Evolutionary conservation across 2,329 filamentous ascomycete genomes (phyloP).

Genomic region (Fusarium coicis): DNA sequence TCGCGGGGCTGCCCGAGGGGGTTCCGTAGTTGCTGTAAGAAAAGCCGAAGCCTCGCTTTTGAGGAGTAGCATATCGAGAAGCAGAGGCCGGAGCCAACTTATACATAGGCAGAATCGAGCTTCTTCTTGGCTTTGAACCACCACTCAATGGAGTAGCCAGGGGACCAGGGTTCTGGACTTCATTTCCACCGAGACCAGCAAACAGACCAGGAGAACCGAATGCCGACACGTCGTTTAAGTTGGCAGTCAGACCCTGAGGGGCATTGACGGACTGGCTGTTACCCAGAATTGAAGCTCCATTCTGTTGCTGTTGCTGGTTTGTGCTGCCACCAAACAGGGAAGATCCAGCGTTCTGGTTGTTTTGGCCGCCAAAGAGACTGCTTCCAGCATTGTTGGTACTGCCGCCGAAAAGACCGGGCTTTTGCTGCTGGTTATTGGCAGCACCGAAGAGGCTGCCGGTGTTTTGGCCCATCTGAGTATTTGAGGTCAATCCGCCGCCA

Average conservation of each 20-base stretch:
- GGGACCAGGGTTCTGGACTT: slow-evolving; percentile 80
- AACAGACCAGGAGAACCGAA: slow-evolving; percentile 93
- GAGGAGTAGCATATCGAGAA: slow-evolving; percentile 83
- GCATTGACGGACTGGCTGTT: slow-evolving; percentile 60
- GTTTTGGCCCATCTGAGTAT: slow-evolving; percentile 52
- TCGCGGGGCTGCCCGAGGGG: slow-evolving; percentile 75
- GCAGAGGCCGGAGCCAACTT: slow-evolving; percentile 86
- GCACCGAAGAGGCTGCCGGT: slow-evolving; percentile 62
- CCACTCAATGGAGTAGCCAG: slow-evolving; percentile 89
- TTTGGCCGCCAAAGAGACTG: slow-evolving; percentile 65
- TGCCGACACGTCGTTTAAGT: slow-evolving; percentile 84
- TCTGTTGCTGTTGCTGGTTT: slow-evolving; percentile 62
- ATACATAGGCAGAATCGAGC: slow-evolving; percentile 84
- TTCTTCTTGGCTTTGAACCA: slow-evolving; percentile 79
- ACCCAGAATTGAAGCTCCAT: slow-evolving; percentile 69
- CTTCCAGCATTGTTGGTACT: slow-evolving; percentile 57
- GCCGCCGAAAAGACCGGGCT: slow-evolving; percentile 63
- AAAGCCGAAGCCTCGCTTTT: slow-evolving; percentile 89
- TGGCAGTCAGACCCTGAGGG: slow-evolving; percentile 78
- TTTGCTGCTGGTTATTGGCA: slow-evolving; percentile 52
- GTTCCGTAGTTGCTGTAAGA: slow-evolving; percentile 93
- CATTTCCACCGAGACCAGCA: slow-evolving; percentile 73
- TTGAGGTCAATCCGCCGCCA: slow-evolving; percentile 50
- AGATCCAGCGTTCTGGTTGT: slow-evolving; percentile 57
- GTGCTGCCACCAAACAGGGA: slow-evolving; percentile 59